Conservation (phyloP, 257 asterid genomes). For the Haberlea rhodopensis region DNA sequence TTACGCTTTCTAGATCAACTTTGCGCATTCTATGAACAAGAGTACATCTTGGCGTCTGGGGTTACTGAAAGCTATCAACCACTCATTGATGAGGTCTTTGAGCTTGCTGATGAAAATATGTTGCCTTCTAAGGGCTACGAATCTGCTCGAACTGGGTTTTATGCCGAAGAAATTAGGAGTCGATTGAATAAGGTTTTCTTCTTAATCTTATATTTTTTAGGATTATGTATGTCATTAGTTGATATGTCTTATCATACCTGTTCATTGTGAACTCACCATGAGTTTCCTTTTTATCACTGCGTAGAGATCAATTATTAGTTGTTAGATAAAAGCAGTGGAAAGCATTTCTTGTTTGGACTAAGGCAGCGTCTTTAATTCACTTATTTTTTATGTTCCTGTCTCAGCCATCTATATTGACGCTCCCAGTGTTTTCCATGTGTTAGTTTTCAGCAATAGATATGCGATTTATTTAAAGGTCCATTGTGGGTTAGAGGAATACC, state of each 20-base stretch:
- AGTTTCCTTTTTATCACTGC: conserved; percentile 12
- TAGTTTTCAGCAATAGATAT: conserved; percentile 1
- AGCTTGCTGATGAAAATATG: conserved; percentile 78
- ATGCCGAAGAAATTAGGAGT: conserved; percentile 47
- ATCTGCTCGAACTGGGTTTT: conserved; percentile 55
- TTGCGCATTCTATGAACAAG: conserved; percentile 68
- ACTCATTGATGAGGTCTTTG: conserved; percentile 57
- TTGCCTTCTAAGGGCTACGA: conserved; percentile 66
- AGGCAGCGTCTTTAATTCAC: not conserved
- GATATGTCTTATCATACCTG: conserved; percentile 12
- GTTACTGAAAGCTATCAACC: conserved; percentile 50
- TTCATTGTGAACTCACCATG: conserved; percentile 5
- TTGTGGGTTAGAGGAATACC: conserved; percentile 1
- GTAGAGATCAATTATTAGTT: not conserved
- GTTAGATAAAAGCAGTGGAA: not conserved
- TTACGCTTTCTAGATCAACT: conserved; percentile 79
- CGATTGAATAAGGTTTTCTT: conserved; percentile 62
- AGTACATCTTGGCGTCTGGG: conserved; percentile 44
- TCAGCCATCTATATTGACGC: not conserved
- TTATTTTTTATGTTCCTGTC: not conserved
- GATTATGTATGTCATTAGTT: conserved; percentile 9
- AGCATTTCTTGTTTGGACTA: not conserved
- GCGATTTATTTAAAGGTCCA: conserved; percentile 8
- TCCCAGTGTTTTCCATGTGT: not conserved
- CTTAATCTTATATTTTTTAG: conserved; percentile 13